These are phyloP conservation scores for Periconia macrospinosa DNA, from an alignment of 2,329 filamentous ascomycete species.

Conservation along the genomic window DNA sequence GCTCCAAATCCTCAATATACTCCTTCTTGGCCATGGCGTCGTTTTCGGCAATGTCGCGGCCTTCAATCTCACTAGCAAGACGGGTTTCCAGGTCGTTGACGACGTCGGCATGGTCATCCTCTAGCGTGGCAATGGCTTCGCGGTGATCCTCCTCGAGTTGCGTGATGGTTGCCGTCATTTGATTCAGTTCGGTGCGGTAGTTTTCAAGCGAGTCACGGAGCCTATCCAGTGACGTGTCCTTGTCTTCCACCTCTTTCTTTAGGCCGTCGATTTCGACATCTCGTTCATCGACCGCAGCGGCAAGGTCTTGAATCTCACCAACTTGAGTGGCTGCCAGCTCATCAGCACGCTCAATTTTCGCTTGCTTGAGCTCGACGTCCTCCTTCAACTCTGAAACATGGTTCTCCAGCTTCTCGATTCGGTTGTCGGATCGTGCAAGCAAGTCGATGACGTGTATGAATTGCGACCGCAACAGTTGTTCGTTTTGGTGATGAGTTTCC, in stretches of 20 bases:
- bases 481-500: conserved; percentile 38
- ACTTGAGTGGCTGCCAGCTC: conserved; percentile 37
- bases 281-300: conserved; percentile 28
- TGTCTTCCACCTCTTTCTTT: conserved; percentile 32
- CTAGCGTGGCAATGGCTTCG: conserved; percentile 40
- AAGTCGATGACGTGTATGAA: conserved; percentile 31
- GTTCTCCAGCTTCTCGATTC: conserved; percentile 39
- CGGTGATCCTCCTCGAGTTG: conserved; percentile 45
- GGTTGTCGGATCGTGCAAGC: conserved; percentile 35
- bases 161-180: conserved; percentile 41
- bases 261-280: conserved; percentile 31
- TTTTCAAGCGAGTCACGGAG: conserved; percentile 43
- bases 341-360: conserved; percentile 42
- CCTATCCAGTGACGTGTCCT: conserved; percentile 39
- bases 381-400: conserved; percentile 41
- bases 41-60: conserved; percentile 42
- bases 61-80: conserved; percentile 40
- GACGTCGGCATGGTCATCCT: conserved; percentile 40
- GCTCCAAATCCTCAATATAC: conserved; percentile 45
- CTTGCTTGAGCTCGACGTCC: conserved; percentile 41
- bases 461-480: conserved; percentile 42
- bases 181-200: conserved; percentile 44
- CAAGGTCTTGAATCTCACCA: conserved; percentile 32
- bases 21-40: conserved; percentile 43
- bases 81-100: conserved; percentile 42